phyloP scores from a whole-genome alignment of 2,329 filamentous ascomycete genomes.

The Apiospora phragmitis region DNA sequence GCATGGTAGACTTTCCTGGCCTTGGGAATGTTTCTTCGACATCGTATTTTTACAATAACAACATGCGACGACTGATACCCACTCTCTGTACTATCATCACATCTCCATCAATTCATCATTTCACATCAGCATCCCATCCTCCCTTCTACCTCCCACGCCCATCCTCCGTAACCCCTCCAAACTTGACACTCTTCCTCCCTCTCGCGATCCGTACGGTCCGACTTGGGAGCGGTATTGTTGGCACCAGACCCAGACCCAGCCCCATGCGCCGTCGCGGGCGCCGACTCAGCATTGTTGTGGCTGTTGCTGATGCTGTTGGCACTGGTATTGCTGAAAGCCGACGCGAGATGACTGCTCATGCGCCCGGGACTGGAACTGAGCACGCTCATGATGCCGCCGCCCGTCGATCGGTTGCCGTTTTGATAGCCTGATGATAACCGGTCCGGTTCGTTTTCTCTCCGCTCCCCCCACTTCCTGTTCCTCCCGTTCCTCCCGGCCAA shows the following conservation, averaged over 20 bases:
- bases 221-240: conserved; percentile 29
- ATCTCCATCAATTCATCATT: not conserved
- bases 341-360: conserved; percentile 1
- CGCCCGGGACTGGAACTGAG: conserved; percentile 53
- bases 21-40: not conserved
- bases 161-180: conserved; percentile 43
- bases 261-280: not conserved
- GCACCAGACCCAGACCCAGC: conserved; percentile 11
- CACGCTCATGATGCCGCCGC: conserved; percentile 46
- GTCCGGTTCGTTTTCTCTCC: not conserved
- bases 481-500: conserved; percentile 20
- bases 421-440: conserved; percentile 13
- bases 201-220: conserved; percentile 38
- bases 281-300: not conserved
- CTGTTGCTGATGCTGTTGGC: not conserved
- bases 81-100: not conserved
- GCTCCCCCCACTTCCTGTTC: conserved; percentile 6
- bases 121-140: not conserved
- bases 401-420: conserved; percentile 21
- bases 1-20: not conserved
- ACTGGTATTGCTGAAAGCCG: not conserved
- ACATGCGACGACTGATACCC: too few species aligned
- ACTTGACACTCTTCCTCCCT: conserved; percentile 65
- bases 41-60: not conserved
- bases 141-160: conserved; percentile 13